Evolutionary conservation across 768 basidiomycete species (phyloP), one percentile per base, ranked within the genome.

Genomic region (Podaxis rugospora): DNA sequence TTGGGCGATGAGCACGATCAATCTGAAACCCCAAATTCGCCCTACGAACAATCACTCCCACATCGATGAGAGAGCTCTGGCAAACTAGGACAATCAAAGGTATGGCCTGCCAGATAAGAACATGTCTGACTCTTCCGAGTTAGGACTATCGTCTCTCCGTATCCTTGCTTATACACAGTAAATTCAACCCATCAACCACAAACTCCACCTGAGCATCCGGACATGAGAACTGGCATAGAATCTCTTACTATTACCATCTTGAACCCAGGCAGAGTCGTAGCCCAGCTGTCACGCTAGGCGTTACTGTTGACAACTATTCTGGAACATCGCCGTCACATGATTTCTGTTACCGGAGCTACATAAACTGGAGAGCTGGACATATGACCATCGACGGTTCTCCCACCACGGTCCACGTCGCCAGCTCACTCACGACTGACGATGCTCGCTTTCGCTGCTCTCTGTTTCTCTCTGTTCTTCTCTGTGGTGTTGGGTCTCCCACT

Each of bases 401-500:
- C 62, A 59, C 62, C 62, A 63, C 55, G 25, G 57, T 63, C 55
- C 51, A 39, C 64, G 62, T 65, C 56, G 67, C 64, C 65, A 65
- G 44, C 28, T 36, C 59, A 13, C 23, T 35, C 37, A 28, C 35
- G 39, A n/a, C 44, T 57, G 47, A 69, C 58, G 66, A 74, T 72
- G 71, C 66, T 71, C 37, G 63, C 68, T 40, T 64, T 70, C 18
- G 67, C 62, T 51, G 68, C 68, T 61, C 52, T 75, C 57, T 72
- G 68, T 62, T 56, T 73, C 62, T 70, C 71, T 23, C 67, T 74
- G 51, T 59, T 76, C 49, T 54, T 72, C 51, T 66, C 72, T 32
- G 39, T 66, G 5, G 68, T 71, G n/a, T 66, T 73, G 21, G 75
- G 76, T n/a, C 64, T 71, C 25, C 80, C 79, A 1, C 65, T 82